Evolutionary conservation across 1,284 basidiomycete genomes (phyloP).

Genomic region (Sphaerobolus stellatus): DNA sequence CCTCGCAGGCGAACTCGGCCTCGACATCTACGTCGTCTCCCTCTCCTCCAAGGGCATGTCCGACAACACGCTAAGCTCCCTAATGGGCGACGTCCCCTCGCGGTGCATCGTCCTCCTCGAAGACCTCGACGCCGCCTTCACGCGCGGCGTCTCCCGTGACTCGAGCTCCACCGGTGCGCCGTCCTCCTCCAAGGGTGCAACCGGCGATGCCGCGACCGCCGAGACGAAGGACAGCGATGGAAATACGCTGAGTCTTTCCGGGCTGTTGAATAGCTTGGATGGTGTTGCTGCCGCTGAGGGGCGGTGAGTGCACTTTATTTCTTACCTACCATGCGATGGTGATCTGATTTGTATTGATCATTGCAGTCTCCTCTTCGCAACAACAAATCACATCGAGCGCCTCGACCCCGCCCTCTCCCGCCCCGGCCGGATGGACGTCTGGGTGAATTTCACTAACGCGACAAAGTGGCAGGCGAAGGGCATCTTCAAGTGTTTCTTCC

Average conservation of each 20-base stretch:
- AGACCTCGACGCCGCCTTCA: constrained; percentile 84
- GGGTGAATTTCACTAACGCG: constrained; percentile 85
- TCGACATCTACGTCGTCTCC: constrained; percentile 86
- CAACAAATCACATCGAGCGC: constrained; percentile 84
- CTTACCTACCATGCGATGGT: too few relatives aligned
- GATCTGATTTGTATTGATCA: constrained; percentile 6
- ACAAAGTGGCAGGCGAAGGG: constrained; percentile 86
- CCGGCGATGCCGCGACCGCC: constrained; percentile 27
- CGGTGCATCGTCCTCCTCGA: constrained; percentile 85
- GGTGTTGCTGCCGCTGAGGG: constrained; percentile 85
- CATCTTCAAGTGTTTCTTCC: constrained; percentile 91
- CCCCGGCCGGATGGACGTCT: constrained; percentile 84
- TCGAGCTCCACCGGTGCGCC: constrained; percentile 71
- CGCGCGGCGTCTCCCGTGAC: constrained; percentile 78
- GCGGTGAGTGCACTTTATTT: constrained; percentile 50
- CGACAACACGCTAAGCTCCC: constrained; percentile 77
- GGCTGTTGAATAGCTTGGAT: constrained; percentile 80
- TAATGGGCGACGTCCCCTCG: constrained; percentile 82
- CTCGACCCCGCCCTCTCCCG: constrained; percentile 79
- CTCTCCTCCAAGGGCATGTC: constrained; percentile 86
- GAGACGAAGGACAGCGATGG: constrained; percentile 42
- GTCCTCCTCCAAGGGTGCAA: constrained; percentile 36
- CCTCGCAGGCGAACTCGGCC: constrained; percentile 78
- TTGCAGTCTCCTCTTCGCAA: constrained; percentile 71
- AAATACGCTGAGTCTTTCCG: constrained; percentile 78